Percentiles rank a stretch among this genome's conserved stretches.
These are phyloP conservation scores for Fraxinus latifolia DNA, from an alignment of 305 asterid species.

Conservation along the genomic window DNA sequence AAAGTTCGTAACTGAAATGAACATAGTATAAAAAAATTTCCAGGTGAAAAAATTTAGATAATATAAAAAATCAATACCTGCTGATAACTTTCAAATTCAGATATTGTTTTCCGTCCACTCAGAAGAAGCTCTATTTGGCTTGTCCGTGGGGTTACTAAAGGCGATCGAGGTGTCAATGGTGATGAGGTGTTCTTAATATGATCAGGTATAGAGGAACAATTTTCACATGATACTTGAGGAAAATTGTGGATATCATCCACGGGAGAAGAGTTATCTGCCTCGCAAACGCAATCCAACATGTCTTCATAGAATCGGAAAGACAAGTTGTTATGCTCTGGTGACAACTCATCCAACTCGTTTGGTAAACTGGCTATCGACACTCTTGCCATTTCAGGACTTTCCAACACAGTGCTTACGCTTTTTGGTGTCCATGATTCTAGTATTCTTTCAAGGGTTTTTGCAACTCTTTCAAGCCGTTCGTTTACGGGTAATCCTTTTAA, in stretches of 20 bases:
- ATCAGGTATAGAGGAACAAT: conserved; percentile 35
- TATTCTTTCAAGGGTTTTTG: conserved; percentile 85
- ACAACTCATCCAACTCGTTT: conserved; percentile 50
- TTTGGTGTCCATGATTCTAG: conserved; percentile 81
- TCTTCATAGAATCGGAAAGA: conserved; percentile 49
- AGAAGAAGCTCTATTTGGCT: conserved; percentile 74
- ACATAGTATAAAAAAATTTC: background rate
- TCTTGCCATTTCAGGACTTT: conserved; percentile 60
- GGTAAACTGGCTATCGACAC: conserved; percentile 39
- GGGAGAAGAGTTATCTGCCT: conserved; percentile 41
- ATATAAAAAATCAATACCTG: conserved; percentile 55
- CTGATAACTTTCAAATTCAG: conserved; percentile 78
- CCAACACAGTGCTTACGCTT: conserved; percentile 44
- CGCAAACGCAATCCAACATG: conserved; percentile 46
- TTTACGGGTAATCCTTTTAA: conserved; percentile 84
- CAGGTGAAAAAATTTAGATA: conserved; percentile 16
- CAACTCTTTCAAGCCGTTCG: conserved; percentile 84
- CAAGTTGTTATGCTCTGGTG: conserved; percentile 43
- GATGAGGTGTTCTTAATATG: conserved; percentile 53
- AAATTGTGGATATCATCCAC: conserved; percentile 45
- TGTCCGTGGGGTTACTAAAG: conserved; percentile 78
- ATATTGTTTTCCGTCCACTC: conserved; percentile 63
- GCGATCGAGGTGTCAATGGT: conserved; percentile 85
- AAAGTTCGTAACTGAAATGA: background rate
- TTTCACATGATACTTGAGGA: conserved; percentile 38